Conservation (phyloP, 352 stramenopile genomes). For the Phytopythium delawarense region DNA sequence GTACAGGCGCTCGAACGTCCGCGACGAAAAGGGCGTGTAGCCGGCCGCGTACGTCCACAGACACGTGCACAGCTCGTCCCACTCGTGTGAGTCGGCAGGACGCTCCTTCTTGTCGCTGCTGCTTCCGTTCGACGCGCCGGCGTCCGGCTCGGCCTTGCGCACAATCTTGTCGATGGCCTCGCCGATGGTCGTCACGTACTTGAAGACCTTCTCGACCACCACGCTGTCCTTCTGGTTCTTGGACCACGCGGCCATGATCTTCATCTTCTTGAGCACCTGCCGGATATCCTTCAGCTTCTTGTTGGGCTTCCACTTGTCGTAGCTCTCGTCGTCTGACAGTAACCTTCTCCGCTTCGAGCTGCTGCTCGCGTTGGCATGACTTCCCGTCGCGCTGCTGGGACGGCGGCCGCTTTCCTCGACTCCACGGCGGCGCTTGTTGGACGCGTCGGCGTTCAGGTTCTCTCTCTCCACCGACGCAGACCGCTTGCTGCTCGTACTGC, state of each 20-base stretch:
- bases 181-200: conserved; percentile 83
- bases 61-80: conserved; percentile 74
- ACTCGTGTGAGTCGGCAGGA: conserved; percentile 23
- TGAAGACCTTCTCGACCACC: conserved; percentile 83
- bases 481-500: conserved; percentile 25
- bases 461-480: conserved; percentile 31
- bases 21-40: conserved; percentile 69
- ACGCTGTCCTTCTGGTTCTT: conserved; percentile 79
- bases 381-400: conserved; percentile 19
- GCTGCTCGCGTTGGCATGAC: conserved; percentile 2
- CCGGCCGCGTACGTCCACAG: conserved; percentile 77
- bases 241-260: conserved; percentile 80
- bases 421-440: conserved; percentile 21
- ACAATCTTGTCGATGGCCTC: conserved; percentile 78
- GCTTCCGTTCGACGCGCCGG: background rate
- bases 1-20: conserved; percentile 83
- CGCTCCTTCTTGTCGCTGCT: conserved; percentile 11
- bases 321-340: conserved; percentile 45
- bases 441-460: conserved; percentile 21
- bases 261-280: conserved; percentile 85
- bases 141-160: conserved; percentile 26
- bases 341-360: conserved; percentile 9
- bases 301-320: conserved; percentile 79
- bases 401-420: conserved; percentile 15
- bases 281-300: conserved; percentile 73